Evolutionary conservation across 2,329 filamentous ascomycete species (phyloP).

Genomic region (Botrytis hyacinthi): DNA sequence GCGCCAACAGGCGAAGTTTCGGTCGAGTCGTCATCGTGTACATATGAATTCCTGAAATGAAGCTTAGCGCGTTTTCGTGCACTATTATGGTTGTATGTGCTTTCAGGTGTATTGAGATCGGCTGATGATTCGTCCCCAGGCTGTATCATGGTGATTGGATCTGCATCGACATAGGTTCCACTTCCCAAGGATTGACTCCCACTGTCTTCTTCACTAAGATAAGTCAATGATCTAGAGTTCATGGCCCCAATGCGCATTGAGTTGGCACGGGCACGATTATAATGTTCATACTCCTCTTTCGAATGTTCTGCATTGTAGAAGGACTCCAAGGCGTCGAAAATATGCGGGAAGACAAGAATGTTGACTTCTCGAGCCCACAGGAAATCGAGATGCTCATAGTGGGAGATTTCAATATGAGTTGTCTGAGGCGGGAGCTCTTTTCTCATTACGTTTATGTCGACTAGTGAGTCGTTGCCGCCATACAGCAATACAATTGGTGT

Average conservation of each 20-base stretch:
- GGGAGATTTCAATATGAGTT: conserved; percentile 78
- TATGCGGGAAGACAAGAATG: conserved; percentile 76
- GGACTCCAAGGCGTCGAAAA: conserved; percentile 82
- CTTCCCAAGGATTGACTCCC: conserved; percentile 22
- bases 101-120: neutral
- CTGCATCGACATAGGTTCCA: conserved; percentile 22
- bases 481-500: conserved; percentile 93
- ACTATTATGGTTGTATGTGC: conserved; percentile 13
- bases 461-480: conserved; percentile 87
- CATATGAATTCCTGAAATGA: neutral
- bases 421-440: conserved; percentile 83
- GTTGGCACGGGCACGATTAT: conserved; percentile 40
- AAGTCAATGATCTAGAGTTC: conserved; percentile 22
- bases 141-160: neutral
- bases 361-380: conserved; percentile 89
- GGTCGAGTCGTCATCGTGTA: conserved; percentile 30
- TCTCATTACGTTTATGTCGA: conserved; percentile 92
- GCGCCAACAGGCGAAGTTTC: conserved; percentile 11
- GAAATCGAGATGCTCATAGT: conserved; percentile 97
- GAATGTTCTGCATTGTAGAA: conserved; percentile 60
- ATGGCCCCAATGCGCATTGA: conserved; percentile 28
- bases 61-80: conserved; percentile 16
- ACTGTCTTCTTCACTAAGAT: conserved; percentile 31
- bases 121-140: conserved; percentile 11
- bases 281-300: conserved; percentile 59